Conservation (phyloP, 208 protist genomes). For the Leishmania lainsoni region DNA sequence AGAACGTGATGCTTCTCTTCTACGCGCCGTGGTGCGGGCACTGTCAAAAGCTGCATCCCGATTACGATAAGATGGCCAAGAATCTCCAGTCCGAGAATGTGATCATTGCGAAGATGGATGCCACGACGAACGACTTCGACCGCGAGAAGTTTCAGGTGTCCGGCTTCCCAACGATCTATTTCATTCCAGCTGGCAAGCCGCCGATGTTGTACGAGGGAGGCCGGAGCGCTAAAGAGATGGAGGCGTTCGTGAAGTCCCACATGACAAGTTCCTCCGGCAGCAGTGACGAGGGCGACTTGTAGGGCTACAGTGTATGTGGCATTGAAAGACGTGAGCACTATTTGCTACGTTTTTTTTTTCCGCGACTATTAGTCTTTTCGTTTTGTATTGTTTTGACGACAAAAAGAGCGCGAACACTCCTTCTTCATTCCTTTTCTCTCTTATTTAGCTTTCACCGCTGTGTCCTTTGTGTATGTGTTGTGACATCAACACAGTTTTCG, state of each 20-base stretch:
- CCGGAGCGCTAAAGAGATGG: conserved; percentile 57
- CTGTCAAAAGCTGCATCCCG: conserved; percentile 93
- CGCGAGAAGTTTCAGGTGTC: conserved; percentile 42
- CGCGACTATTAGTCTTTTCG: neutral
- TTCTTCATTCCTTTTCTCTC: conserved; percentile 22
- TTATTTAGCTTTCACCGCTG: conserved; percentile 16
- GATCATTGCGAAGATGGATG: conserved; percentile 88
- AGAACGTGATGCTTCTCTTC: conserved; percentile 94
- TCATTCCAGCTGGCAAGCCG: conserved; percentile 63
- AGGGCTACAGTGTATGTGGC: conserved; percentile 4
- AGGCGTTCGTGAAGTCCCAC: conserved; percentile 63
- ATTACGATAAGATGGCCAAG: conserved; percentile 75
- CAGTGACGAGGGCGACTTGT: conserved; percentile 35
- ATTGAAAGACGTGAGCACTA: neutral
- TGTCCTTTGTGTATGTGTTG: neutral
- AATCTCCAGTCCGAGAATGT: conserved; percentile 55
- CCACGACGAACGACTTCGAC: conserved; percentile 65
- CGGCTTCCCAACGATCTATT: conserved; percentile 90
- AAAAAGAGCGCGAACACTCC: neutral
- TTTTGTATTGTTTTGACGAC: neutral
- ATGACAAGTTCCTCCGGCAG: conserved; percentile 4
- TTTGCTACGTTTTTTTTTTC: neutral
- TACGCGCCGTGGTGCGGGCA: conserved; percentile 97
- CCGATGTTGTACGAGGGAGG: conserved; percentile 74
- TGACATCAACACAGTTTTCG: neutral